Percentiles rank a stretch among this genome's conserved stretches.
These are phyloP conservation scores for Rhynchospora tenuis DNA, from an alignment of 176 grass and related monocot genomes.

Conservation along the genomic window DNA sequence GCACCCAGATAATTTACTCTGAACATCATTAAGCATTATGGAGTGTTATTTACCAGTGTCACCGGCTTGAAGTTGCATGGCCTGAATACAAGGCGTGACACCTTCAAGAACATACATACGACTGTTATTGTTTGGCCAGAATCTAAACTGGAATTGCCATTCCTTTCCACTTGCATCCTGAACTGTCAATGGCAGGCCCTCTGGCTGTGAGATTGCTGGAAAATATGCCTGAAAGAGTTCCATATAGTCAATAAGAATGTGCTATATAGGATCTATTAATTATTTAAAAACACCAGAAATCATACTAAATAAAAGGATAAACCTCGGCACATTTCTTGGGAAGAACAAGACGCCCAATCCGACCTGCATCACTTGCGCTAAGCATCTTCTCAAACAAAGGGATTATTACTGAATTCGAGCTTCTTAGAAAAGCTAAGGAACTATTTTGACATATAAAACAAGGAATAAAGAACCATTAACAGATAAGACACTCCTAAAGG, in stretches of 20 bases:
- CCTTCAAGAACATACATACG: conserved; percentile 99
- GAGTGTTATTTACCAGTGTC: conserved; percentile 64
- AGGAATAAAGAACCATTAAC: conserved; percentile 13
- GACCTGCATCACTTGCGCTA: conserved; percentile 95
- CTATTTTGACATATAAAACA: conserved; percentile 18
- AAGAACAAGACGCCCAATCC: conserved; percentile 95
- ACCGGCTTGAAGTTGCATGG: conserved; percentile 96
- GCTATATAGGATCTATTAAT: conserved; percentile 18
- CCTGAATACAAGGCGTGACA: conserved; percentile 94
- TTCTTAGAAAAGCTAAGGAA: conserved; percentile 47
- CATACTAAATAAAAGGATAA: conserved; percentile 12
- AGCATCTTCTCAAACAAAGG: conserved; percentile 99
- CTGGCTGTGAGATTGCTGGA: conserved; percentile 80
- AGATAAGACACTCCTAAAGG: background rate
- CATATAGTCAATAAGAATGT: background rate
- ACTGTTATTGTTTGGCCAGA: conserved; percentile 99
- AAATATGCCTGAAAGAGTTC: conserved; percentile 68
- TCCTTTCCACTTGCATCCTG: conserved; percentile 94
- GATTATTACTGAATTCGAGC: conserved; percentile 90
- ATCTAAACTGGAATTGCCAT: conserved; percentile 98
- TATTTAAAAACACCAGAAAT: conserved; percentile 17
- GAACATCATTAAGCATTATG: background rate
- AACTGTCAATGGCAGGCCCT: conserved; percentile 94
- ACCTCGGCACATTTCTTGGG: conserved; percentile 99
- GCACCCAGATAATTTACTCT: background rate